Evolutionary conservation across 768 basidiomycete genomes (phyloP).

Genomic region (Kwoniella newhampshirensis): DNA sequence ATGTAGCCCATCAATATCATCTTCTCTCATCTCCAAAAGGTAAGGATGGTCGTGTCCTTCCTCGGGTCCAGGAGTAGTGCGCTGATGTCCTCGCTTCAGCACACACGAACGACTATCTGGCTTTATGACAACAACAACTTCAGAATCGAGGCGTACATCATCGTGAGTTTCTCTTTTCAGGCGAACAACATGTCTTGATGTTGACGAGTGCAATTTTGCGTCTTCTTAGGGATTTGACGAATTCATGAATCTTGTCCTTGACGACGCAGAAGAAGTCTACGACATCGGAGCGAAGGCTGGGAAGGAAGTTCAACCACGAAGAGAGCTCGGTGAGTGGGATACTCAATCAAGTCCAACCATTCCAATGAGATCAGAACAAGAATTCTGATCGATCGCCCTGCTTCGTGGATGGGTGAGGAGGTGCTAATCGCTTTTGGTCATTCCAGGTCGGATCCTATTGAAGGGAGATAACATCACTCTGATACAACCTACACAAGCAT

Average conservation of each 20-base stretch:
- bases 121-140: constrained; percentile 95
- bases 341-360: not conserved
- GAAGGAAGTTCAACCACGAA: constrained; percentile 79
- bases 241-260: constrained; percentile 97
- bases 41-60: constrained; percentile 2
- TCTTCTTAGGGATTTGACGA: constrained; percentile 96
- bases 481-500: constrained; percentile 64
- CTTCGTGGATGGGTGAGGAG: not conserved
- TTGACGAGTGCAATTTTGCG: not conserved
- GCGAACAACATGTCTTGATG: not conserved
- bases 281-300: constrained; percentile 56
- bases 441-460: constrained; percentile 82
- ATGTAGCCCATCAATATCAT: constrained; percentile 44
- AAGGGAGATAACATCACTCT: constrained; percentile 99
- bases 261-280: constrained; percentile 88
- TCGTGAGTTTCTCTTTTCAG: constrained; percentile 60
- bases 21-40: constrained; percentile 40
- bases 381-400: not conserved
- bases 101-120: constrained; percentile 85
- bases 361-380: not conserved
- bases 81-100: constrained; percentile 57
- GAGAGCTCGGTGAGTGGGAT: constrained; percentile 69
- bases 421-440: constrained; percentile 7
- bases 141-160: constrained; percentile 92
- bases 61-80: not conserved